Evolutionary conservation across 169 alveolate genomes (phyloP), one percentile per base, ranked within the genome.

Genomic region (Eimeria sp.): DNA sequence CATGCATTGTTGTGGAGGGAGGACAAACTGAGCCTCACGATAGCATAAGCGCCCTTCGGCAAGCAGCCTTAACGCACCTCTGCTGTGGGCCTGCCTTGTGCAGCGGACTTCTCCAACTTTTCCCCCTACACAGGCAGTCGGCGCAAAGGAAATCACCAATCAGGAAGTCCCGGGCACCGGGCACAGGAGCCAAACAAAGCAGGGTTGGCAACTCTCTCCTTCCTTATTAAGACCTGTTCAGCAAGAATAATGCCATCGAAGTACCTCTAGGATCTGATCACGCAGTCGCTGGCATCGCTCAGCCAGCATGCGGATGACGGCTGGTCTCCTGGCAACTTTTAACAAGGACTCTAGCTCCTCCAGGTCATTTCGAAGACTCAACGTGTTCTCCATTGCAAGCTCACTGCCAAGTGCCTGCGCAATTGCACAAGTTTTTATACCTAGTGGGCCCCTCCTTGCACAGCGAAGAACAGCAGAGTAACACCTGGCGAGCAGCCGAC

Each of bases 231-330:
- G 25, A 34, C 54, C 3, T 27, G 51, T 14, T 14, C 14, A 5
- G 51, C 54, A 13, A 16, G 51, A 2, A 34, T 4, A 47, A 4
- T 25, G 47, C 22, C 27, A 22, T n/a, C n/a, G 34, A 78, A 25
- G 5, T 65, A 87, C 93, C 93, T 87, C 93, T 63, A 43, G 65
- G n/a, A 87, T 65, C 27, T 87, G 93, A 22, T 65, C 82, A 5
- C 93, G 78, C 43, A 87, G 80, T 65, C 93, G 61, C 25, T 63
- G 51, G 40, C 93, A 87, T 43, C 61, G 78, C 78, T 58, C 93
- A 27, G 43, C 61, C 65, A 87, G 45, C 30, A 87, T 2, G 13
- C 93, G 78, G 18, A 43, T 10, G 51, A 63, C 51, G 49, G 93
- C 25, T 25, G 93, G 83, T 65, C 93, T 34, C n/a, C 18, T 87